Base-by-base conservation (phyloP, 2,329 filamentous ascomycete genomes). In the Colletotrichum agaves region DNA sequence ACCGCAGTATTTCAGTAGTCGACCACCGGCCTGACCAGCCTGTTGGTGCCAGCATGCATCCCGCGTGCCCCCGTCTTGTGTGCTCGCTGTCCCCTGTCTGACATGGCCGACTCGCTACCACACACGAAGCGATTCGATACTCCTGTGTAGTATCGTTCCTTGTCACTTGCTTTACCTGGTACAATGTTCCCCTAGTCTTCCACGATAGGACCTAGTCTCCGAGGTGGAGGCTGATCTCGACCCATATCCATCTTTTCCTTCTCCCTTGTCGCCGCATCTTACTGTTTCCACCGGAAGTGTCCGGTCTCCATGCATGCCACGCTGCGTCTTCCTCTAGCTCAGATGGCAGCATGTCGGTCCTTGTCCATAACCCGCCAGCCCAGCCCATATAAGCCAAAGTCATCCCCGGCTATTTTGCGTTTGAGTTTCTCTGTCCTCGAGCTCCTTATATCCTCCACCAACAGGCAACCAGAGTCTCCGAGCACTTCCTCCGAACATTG, bases 181-280 rank as follows among this genome's bases (percentile, higher is more conserved):
- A 67, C 61, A 58, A 46, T 23, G 33, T 47, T 27, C 27, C 47
- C 17, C 37, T 21, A 52, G 46, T 31, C 10, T 41, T 35, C 49
- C 55, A 47, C 65, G 61, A 33, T 56, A 50, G 23, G 15, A 50
- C 55, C 33, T 65, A 65, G 65, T 56, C 47, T 65, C 47, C 55
- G 64, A 65, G 53, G 55, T 65, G 61, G 55, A 55, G 33, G 61
- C 69, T 57, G 63, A 64, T 35, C 61, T 61, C 17, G 61, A 55
- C 23, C 43, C 46, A 56, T 15, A 37, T 66, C 65, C 35, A 12
- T 37, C 35, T 69, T 65, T 61, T 67, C 53, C 52, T 62, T 52
- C 70, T 63, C 57, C 71, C 41, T 39, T 55, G 63, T 23, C 43
- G 71, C 73, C 39, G 53, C 53, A 64, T 59, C 52, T 56, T 19